phyloP scores from a whole-genome alignment of 371 early-diverging fungal species.

The Mortierella sp. region DNA sequence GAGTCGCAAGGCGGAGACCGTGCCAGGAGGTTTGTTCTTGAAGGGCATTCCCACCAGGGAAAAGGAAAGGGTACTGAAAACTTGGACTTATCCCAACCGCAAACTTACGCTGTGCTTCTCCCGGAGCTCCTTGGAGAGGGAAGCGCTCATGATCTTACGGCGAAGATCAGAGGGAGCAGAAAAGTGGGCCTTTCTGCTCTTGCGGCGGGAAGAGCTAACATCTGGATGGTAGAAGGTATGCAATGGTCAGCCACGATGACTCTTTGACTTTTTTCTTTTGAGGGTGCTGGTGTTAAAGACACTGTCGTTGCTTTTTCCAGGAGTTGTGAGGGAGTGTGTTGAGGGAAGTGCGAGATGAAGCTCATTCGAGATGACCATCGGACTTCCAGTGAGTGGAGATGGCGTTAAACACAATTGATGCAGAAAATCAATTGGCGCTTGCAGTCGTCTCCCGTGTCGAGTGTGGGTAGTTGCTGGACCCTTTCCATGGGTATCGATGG shows the following conservation, averaged over 20 bases:
- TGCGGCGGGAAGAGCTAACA: conserved; percentile 95
- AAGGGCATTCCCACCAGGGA: conserved; percentile 18
- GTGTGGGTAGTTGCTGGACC: not conserved
- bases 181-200: conserved; percentile 99
- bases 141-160: conserved; percentile 96
- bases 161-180: conserved; percentile 95
- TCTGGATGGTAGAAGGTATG: conserved; percentile 61
- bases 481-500: not conserved
- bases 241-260: conserved; percentile 23
- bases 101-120: conserved; percentile 92
- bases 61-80: conserved; percentile 8
- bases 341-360: not conserved
- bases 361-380: not conserved
- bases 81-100: conserved; percentile 59
- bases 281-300: not conserved
- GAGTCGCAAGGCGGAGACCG: not conserved
- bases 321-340: not conserved
- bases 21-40: conserved; percentile 7
- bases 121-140: conserved; percentile 97
- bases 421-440: not conserved
- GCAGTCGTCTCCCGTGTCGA: not conserved
- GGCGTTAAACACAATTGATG: not conserved
- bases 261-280: not conserved
- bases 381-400: not conserved
- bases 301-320: not conserved